phyloP scores from a whole-genome alignment of 1,139 yeast genomes.

The Yamadazyma dushanensis region DNA sequence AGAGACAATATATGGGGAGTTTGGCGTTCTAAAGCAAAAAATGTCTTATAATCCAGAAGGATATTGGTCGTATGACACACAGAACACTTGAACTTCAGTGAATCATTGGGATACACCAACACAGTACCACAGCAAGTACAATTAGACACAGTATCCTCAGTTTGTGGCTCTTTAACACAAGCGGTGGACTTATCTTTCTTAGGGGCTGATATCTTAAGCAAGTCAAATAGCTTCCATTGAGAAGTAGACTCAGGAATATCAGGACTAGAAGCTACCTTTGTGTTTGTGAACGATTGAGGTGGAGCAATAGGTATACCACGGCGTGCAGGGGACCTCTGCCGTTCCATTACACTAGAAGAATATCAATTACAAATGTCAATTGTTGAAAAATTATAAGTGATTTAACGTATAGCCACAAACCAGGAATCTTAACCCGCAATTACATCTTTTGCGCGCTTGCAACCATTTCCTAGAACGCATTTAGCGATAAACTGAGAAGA shows the following conservation, averaged over 20 bases:
- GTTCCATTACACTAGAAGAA: slow-evolving; percentile 1
- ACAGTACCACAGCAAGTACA: slow-evolving; percentile 64
- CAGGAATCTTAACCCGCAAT: not conserved
- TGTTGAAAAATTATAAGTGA: no score
- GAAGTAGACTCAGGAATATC: slow-evolving; percentile 16
- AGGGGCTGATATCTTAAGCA: slow-evolving; percentile 18
- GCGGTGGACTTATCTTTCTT: slow-evolving; percentile 9
- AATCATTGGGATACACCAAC: slow-evolving; percentile 47
- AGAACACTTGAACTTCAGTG: slow-evolving; percentile 55
- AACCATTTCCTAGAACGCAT: slow-evolving; percentile 4
- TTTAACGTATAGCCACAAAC: slow-evolving; percentile 2
- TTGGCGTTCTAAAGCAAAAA: slow-evolving; percentile 5
- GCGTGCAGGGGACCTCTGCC: slow-evolving; percentile 2
- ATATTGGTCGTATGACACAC: slow-evolving; percentile 54
- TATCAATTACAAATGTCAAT: no score
- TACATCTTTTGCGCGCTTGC: slow-evolving; percentile 9
- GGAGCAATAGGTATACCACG: slow-evolving; percentile 6
- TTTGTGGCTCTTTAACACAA: slow-evolving; percentile 10
- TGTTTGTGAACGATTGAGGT: slow-evolving; percentile 3
- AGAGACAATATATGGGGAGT: slow-evolving; percentile 26
- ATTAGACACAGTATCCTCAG: slow-evolving; percentile 20
- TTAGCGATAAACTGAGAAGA: not conserved
- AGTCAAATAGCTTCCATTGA: slow-evolving; percentile 26
- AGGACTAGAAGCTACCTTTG: slow-evolving; percentile 13
- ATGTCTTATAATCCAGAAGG: slow-evolving; percentile 15